Evolutionary conservation across 2,329 filamentous ascomycete genomes (phyloP).

Genomic region (Tolypocladium cylindrosporum): DNA sequence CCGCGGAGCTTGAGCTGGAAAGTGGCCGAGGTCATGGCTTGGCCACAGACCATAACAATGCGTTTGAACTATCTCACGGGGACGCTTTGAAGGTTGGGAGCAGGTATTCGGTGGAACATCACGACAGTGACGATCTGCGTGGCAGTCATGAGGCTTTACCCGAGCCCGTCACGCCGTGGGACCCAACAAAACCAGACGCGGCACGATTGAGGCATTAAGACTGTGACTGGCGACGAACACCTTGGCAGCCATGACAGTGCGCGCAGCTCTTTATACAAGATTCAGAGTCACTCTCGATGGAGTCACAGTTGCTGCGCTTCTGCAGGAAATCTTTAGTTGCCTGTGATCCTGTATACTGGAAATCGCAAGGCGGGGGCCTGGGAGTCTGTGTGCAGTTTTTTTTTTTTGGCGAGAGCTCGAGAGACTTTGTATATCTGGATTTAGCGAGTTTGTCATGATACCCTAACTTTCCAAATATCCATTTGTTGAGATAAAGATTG

Average conservation of each 20-base stretch:
- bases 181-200: neutral
- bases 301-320: no score
- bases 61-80: neutral
- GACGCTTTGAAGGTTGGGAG: neutral
- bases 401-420: no score
- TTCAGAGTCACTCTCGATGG: no score
- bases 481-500: no score
- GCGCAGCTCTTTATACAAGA: neutral
- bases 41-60: neutral
- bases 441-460: no score
- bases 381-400: no score
- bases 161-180: neutral
- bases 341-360: no score
- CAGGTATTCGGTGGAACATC: neutral
- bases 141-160: neutral
- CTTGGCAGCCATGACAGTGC: neutral
- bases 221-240: neutral
- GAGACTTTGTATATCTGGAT: no score
- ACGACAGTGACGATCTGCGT: neutral
- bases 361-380: no score
- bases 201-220: neutral
- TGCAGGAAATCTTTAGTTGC: no score
- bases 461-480: no score
- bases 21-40: no score
- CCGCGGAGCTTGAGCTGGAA: neutral